A percentile compares a stretch with the other conserved stretches of the same genome.
Conservation (phyloP, 495 filamentous ascomycete genomes). For the Staphylotrichum longicolle region DNA sequence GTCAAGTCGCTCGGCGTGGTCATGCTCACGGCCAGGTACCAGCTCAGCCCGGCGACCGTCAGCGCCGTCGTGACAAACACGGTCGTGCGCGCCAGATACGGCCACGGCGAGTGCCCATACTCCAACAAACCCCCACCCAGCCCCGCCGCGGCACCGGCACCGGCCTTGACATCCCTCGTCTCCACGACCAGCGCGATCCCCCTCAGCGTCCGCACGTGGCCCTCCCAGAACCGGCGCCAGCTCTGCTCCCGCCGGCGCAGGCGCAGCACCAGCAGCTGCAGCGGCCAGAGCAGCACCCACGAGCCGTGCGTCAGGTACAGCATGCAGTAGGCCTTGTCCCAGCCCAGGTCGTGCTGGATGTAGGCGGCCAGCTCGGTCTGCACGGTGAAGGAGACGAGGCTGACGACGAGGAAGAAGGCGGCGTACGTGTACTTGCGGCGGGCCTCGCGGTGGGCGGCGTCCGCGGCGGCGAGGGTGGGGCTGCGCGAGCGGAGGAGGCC, state of each 20-base stretch:
- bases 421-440: constrained; percentile 83
- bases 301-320: constrained; percentile 95
- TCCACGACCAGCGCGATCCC: constrained; percentile 86
- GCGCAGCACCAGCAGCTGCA: constrained; percentile 76
- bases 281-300: constrained; percentile 84
- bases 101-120: constrained; percentile 39
- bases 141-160: constrained; percentile 15
- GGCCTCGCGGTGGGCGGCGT: constrained; percentile 53
- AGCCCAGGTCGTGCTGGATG: constrained; percentile 81
- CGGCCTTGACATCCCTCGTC: constrained; percentile 58
- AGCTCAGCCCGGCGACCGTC: constrained; percentile 87
- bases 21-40: constrained; percentile 92
- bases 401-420: constrained; percentile 73
- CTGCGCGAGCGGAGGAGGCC: constrained; percentile 25
- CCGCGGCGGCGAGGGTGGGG: constrained; percentile 45
- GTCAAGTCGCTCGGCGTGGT: constrained; percentile 91
- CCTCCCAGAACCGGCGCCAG: constrained; percentile 84
- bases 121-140: constrained; percentile 24
- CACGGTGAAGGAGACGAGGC: constrained; percentile 74
- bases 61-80: constrained; percentile 80
- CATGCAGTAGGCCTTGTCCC: constrained; percentile 98
- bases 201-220: constrained; percentile 69
- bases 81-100: constrained; percentile 74
- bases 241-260: constrained; percentile 65
- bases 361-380: constrained; percentile 95